phyloP scores from a whole-genome alignment of 805 yeast genomes.

The Maudiozyma saulgeensis region DNA sequence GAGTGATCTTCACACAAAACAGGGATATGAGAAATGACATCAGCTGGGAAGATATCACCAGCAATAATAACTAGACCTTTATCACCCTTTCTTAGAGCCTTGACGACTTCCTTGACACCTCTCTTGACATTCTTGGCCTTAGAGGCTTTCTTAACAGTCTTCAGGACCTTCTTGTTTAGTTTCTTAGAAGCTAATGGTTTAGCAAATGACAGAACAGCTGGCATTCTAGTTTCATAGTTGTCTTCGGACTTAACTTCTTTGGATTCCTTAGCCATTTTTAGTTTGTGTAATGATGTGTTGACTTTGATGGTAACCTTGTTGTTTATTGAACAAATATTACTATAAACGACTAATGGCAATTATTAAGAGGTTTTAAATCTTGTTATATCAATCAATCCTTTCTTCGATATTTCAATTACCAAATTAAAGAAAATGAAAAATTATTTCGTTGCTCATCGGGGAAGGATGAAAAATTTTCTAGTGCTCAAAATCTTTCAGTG shows the following conservation, averaged over 20 bases:
- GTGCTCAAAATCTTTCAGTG: background rate
- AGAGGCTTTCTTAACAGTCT: conserved; percentile 94
- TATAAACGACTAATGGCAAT: too few relatives aligned
- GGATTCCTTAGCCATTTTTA: conserved; percentile 9
- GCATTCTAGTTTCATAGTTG: conserved; percentile 85
- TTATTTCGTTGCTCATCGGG: conserved; percentile 4
- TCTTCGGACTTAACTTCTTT: conserved; percentile 37
- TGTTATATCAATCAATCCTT: background rate
- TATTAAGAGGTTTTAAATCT: too few relatives aligned
- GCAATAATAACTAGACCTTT: conserved; percentile 95
- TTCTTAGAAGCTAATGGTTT: conserved; percentile 93
- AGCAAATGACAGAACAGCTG: conserved; percentile 88
- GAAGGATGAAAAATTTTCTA: conserved; percentile 3
- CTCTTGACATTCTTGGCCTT: conserved; percentile 97
- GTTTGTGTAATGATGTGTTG: background rate
- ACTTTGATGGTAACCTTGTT: too few relatives aligned
- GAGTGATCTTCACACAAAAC: conserved; percentile 90
- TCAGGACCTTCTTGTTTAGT: conserved; percentile 86
- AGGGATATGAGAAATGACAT: conserved; percentile 94
- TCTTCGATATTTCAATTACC: background rate
- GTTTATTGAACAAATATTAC: too few relatives aligned
- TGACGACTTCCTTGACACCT: conserved; percentile 98
- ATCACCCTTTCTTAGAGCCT: conserved; percentile 95
- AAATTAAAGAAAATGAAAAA: background rate
- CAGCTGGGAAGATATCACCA: conserved; percentile 96